Percentiles rank a stretch among this genome's conserved stretches.
phyloP scores from a whole-genome alignment of 768 basidiomycete genomes.

The Pleurotus ostreatus region DNA sequence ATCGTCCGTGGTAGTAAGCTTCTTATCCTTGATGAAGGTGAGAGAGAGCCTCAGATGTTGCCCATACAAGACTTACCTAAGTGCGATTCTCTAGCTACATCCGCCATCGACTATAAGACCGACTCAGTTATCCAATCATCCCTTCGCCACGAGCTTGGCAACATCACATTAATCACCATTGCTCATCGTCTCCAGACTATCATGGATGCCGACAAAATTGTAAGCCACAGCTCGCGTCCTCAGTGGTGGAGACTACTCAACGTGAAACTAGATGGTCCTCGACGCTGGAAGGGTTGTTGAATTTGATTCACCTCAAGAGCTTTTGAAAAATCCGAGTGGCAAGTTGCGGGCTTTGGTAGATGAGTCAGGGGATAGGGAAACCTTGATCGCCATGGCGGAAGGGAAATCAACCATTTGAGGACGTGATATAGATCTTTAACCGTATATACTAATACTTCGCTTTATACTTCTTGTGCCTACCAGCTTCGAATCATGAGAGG shows the following conservation, averaged over 20 bases:
- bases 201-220: conserved; percentile 45
- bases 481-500: too few relatives aligned
- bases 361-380: conserved; percentile 51
- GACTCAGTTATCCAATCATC: conserved; percentile 13
- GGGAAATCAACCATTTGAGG: conserved; percentile 8
- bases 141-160: conserved; percentile 11
- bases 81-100: background rate
- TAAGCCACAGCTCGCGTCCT: background rate
- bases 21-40: conserved; percentile 57
- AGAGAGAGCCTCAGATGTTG: conserved; percentile 41
- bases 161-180: conserved; percentile 25
- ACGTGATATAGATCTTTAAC: background rate
- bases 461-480: too few relatives aligned
- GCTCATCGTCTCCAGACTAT: conserved; percentile 53
- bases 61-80: background rate
- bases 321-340: conserved; percentile 51
- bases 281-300: conserved; percentile 48
- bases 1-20: conserved; percentile 46
- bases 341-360: conserved; percentile 52
- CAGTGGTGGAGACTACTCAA: background rate
- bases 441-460: too few relatives aligned
- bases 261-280: conserved; percentile 28
- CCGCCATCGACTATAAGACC: conserved; percentile 12
- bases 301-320: conserved; percentile 45
- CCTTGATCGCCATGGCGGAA: conserved; percentile 41